phyloP scores from a whole-genome alignment of 192 early-diverging fungal genomes.

The Backusella westeae region DNA sequence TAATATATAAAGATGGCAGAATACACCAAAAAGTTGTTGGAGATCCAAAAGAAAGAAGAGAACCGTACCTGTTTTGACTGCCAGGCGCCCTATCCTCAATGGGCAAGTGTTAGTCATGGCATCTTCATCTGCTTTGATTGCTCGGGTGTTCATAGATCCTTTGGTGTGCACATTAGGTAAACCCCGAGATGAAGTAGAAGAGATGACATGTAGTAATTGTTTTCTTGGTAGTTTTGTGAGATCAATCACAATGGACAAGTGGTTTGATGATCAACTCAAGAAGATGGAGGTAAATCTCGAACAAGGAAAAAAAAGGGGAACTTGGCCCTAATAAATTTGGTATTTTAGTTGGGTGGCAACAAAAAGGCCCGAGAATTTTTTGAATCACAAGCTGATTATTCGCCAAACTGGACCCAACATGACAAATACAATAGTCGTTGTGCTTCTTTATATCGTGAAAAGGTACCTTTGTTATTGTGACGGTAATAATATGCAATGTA shows the following conservation, averaged over 20 bases:
- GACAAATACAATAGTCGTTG: constrained; percentile 89
- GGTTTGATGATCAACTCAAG: constrained; percentile 92
- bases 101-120: constrained; percentile 92
- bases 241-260: constrained; percentile 98
- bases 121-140: constrained; percentile 97
- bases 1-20: constrained; percentile 32
- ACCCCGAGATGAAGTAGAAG: constrained; percentile 12
- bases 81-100: constrained; percentile 77
- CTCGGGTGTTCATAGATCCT: constrained; percentile 84
- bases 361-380: constrained; percentile 84
- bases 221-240: constrained; percentile 78
- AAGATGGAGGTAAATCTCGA: constrained; percentile 72
- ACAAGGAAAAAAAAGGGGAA: background rate
- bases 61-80: constrained; percentile 88
- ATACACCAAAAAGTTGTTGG: constrained; percentile 60
- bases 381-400: constrained; percentile 74
- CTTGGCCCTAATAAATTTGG: background rate
- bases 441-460: constrained; percentile 85
- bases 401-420: constrained; percentile 65
- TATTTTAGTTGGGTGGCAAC: constrained; percentile 79
- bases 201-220: background rate
- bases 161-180: constrained; percentile 75
- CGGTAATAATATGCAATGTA: background rate
- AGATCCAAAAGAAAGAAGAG: constrained; percentile 54
- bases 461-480: constrained; percentile 48